Evolutionary conservation across 2,329 filamentous ascomycete species (phyloP).

Genomic region (Penicillium sp.): DNA sequence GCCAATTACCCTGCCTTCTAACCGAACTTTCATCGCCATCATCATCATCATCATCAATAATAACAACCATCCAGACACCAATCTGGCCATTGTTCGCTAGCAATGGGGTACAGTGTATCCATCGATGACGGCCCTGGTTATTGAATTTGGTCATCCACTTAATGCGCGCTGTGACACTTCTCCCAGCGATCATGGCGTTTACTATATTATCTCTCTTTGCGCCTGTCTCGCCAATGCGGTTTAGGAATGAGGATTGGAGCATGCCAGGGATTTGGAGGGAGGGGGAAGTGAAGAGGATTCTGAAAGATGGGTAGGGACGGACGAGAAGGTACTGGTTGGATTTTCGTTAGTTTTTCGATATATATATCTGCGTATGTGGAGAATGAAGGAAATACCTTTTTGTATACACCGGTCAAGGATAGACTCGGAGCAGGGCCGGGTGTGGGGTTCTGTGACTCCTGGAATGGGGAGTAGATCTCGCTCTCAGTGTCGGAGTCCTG

Average conservation of each 20-base stretch:
- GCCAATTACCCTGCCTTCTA: constrained; percentile 17
- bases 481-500: constrained; percentile 16
- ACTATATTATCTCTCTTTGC: constrained; percentile 55
- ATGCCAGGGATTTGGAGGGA: constrained; percentile 67
- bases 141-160: constrained; percentile 62
- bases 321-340: constrained; percentile 40
- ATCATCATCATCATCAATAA: constrained; percentile 64
- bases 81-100: constrained; percentile 65
- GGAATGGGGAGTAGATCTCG: not conserved
- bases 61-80: constrained; percentile 75
- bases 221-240: constrained; percentile 47
- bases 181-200: constrained; percentile 63
- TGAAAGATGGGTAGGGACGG: constrained; percentile 63
- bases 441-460: not conserved
- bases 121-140: constrained; percentile 63
- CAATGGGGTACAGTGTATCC: constrained; percentile 76
- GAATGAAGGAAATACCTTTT: constrained; percentile 48
- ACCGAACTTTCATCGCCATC: constrained; percentile 7
- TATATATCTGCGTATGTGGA: not conserved
- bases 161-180: constrained; percentile 71
- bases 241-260: constrained; percentile 56
- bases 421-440: not conserved
- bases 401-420: constrained; percentile 51
- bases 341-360: not conserved
- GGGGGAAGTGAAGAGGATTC: constrained; percentile 68